Percentiles rank a stretch among this genome's conserved stretches.
phyloP scores from a whole-genome alignment of 2,329 filamentous ascomycete genomes.

The Ceratocystis harringtonii region DNA sequence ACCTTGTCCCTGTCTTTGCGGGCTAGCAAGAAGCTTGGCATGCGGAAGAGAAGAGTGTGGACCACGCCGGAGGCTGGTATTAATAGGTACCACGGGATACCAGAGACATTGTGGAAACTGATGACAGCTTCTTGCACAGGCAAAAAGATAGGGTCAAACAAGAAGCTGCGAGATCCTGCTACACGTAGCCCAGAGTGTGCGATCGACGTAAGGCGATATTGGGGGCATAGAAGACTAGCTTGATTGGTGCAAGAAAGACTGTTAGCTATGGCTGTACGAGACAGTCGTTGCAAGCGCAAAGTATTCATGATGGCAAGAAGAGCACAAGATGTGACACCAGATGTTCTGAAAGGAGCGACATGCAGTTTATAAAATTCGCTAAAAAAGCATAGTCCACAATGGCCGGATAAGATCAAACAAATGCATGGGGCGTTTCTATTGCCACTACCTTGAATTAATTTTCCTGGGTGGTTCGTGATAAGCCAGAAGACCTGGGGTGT shows the following conservation, averaged over 20 bases:
- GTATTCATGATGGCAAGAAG: neutral
- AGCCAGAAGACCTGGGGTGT: neutral
- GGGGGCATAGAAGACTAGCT: neutral
- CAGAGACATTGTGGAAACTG: constrained; percentile 29
- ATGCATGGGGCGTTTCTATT: neutral
- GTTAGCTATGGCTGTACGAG: neutral
- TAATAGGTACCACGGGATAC: constrained; percentile 38
- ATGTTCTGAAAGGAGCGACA: neutral
- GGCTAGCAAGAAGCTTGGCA: constrained; percentile 34
- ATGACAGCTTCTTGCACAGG: constrained; percentile 31
- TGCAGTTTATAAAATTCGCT: neutral
- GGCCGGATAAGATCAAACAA: neutral
- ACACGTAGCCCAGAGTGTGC: neutral
- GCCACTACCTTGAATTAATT: neutral
- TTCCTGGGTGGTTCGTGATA: neutral
- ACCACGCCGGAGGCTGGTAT: constrained; percentile 38
- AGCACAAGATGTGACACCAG: neutral
- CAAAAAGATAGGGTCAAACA: constrained; percentile 22
- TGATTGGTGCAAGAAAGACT: neutral
- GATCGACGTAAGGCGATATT: neutral
- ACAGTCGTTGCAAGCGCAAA: neutral
- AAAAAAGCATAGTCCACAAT: neutral
- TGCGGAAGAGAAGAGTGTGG: constrained; percentile 31
- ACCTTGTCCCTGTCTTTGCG: constrained; percentile 21
- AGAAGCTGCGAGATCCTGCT: constrained; percentile 8